Conservation (phyloP, 2,329 filamentous ascomycete genomes). For the Fusarium sp. region DNA sequence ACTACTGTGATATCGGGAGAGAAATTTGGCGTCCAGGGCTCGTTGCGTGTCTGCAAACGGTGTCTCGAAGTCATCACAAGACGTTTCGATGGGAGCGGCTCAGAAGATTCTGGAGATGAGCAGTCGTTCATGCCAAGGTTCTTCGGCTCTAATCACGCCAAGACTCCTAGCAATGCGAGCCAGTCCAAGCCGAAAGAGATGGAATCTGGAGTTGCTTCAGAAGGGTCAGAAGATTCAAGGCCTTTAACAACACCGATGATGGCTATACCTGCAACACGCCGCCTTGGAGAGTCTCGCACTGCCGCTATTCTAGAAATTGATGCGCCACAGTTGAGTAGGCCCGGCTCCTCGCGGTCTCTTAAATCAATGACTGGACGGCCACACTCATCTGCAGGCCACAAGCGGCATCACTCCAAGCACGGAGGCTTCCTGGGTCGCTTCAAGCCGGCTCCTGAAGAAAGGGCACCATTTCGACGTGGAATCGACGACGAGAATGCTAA, state of each 20-base stretch:
- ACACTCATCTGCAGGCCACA: slow-evolving; percentile 78
- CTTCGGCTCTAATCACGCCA: slow-evolving; percentile 63
- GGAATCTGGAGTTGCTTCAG: slow-evolving; percentile 53
- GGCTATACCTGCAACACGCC: slow-evolving; percentile 72
- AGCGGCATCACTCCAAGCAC: slow-evolving; percentile 86
- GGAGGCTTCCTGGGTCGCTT: slow-evolving; percentile 78
- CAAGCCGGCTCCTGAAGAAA: slow-evolving; percentile 76
- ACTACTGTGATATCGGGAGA: slow-evolving; percentile 89
- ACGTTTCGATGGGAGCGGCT: slow-evolving; percentile 84
- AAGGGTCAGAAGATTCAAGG: slow-evolving; percentile 58
- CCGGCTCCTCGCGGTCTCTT: slow-evolving; percentile 90
- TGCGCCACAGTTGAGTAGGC: slow-evolving; percentile 81
- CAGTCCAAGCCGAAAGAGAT: slow-evolving; percentile 51
- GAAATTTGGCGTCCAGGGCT: slow-evolving; percentile 85
- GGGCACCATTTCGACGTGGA: slow-evolving; percentile 85
- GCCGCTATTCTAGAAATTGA: slow-evolving; percentile 93
- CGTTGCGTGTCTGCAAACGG: slow-evolving; percentile 88
- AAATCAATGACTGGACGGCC: slow-evolving; percentile 78
- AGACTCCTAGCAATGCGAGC: slow-evolving; percentile 48
- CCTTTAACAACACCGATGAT: slow-evolving; percentile 74
- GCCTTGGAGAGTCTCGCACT: slow-evolving; percentile 78
- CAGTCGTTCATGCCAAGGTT: slow-evolving; percentile 73
- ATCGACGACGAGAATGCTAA: slow-evolving; percentile 71
- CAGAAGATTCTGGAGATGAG: slow-evolving; percentile 86
- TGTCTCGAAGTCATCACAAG: slow-evolving; percentile 92